A percentile compares a stretch with the other conserved stretches of the same genome.
These are phyloP conservation scores for Fraxinus xanthoxyloides DNA, from an alignment of 305 asterid genomes.

Conservation along the genomic window DNA sequence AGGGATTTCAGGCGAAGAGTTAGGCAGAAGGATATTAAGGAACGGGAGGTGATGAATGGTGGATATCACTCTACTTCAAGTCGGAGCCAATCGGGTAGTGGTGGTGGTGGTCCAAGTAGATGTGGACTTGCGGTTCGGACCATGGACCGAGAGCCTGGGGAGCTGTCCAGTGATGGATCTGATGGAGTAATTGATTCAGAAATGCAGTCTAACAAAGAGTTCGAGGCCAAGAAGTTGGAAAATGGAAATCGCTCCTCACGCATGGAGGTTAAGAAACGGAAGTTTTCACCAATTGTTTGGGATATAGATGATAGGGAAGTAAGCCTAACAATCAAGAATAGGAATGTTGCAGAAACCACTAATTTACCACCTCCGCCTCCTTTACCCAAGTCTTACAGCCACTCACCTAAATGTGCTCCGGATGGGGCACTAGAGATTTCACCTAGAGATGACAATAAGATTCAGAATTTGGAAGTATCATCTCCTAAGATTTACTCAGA, in stretches of 20 bases:
- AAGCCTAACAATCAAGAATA: conserved; percentile 29
- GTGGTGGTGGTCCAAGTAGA: conserved; percentile 40
- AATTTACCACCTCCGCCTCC: conserved; percentile 36
- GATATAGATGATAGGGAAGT: conserved; percentile 66
- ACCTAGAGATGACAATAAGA: conserved; percentile 24
- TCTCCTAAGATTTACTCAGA: conserved; percentile 26
- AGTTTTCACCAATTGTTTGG: conserved; percentile 86
- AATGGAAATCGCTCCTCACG: conserved; percentile 35
- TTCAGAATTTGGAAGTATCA: conserved; percentile 30
- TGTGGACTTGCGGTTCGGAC: conserved; percentile 23
- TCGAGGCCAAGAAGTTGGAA: conserved; percentile 34
- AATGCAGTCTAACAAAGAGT: conserved; percentile 25
- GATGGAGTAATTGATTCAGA: conserved; percentile 58
- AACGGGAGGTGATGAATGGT: conserved; percentile 48
- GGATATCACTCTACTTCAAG: conserved; percentile 42
- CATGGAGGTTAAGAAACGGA: conserved; percentile 49
- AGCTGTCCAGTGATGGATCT: conserved; percentile 81
- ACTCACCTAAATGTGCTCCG: conserved; percentile 22
- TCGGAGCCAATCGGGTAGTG: conserved; percentile 47
- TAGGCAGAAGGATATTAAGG: conserved; percentile 55
- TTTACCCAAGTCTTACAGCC: conserved; percentile 21
- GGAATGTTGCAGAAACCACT: conserved; percentile 25
- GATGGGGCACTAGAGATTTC: conserved; percentile 30
- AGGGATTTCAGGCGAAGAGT: conserved; percentile 40
- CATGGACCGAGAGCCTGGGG: conserved; percentile 82